Base-by-base conservation (phyloP, 2,329 filamentous ascomycete genomes). In the Saccharata proteae region DNA sequence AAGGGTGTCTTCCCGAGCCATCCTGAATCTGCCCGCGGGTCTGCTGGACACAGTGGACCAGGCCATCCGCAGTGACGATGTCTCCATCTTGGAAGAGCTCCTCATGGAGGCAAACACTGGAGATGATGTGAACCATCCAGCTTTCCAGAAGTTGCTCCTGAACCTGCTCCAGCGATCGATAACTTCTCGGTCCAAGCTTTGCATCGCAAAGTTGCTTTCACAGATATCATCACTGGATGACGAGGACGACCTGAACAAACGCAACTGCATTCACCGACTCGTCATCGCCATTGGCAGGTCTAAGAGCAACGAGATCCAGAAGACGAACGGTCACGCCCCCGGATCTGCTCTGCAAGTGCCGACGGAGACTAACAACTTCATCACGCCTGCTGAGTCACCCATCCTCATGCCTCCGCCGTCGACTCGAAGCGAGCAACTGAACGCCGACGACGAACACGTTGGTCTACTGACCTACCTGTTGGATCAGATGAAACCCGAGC, bases 251-350 rank as follows among this genome's bases (percentile, higher is more conserved):
- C 84, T 98, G 49, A 93, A 96, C 57, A 77, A 80, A 45, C 78
- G 90, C 9, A 98, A 94, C 51, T 90, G 84, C 51, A 74, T 98
- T 29, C 90, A 98, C 52, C 77, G 90, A 6, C 65, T 96, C 3
- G 80, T 98, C 24, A 92, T 96, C 37, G 78, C 86, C 13, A 92
- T 94, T 44, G 86, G 88, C 12, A 76, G 88, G 29, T 75, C 78
- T 9, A 71, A 75, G 43, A 65, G 69, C 10, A 66, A 67, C 6
- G 64, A 65, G 20, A 59, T 61, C 28, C 49, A 42, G 29, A 49
- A 40, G n/a, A 27, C 16, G n/a, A 26, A 71, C 0, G 66, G 68
- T 13, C 67, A 56, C 58, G 16, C 18, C 6, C 13, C 31, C 21
- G n/a, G 24, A 10, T 4, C 25, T 5, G 27, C 23, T 20, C 48